Percentiles rank a stretch among this genome's conserved stretches.
phyloP scores from a whole-genome alignment of 2,329 filamentous ascomycete genomes.

The Microdochium paspali region DNA sequence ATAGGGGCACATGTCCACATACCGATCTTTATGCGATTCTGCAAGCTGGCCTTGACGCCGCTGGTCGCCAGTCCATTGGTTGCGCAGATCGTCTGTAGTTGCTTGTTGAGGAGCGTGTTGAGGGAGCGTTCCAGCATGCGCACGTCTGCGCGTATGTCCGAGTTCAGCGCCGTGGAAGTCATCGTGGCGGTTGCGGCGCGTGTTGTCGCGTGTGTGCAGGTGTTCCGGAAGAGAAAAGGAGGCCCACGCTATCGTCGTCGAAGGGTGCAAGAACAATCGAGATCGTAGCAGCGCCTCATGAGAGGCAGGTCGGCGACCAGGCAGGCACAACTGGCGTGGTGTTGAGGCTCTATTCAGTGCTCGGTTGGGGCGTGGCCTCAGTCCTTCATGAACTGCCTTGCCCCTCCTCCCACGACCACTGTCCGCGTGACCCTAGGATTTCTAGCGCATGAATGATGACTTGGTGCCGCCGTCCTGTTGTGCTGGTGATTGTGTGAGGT shows the following conservation, averaged over 20 bases:
- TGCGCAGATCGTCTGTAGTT: constrained; percentile 69
- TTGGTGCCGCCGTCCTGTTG: not conserved
- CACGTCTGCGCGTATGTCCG: constrained; percentile 19
- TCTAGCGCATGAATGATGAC: not conserved
- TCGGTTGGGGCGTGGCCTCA: too few relatives aligned
- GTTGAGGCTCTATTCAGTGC: not conserved
- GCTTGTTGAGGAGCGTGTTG: constrained; percentile 41
- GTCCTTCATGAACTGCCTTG: not conserved
- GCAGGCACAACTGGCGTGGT: not conserved
- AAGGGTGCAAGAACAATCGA: not conserved
- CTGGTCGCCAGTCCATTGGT: constrained; percentile 66
- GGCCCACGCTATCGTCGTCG: not conserved
- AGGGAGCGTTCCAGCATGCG: constrained; percentile 33
- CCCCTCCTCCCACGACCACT: not conserved
- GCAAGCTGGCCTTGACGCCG: constrained; percentile 78
- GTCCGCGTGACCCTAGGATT: not conserved
- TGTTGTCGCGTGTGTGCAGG: too few relatives aligned
- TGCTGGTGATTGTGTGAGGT: not conserved
- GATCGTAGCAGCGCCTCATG: not conserved
- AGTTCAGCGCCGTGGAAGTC: constrained; percentile 10
- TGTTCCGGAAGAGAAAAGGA: too few relatives aligned
- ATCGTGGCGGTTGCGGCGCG: constrained; percentile 5
- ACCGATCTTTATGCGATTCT: constrained; percentile 71
- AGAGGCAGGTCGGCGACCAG: not conserved
- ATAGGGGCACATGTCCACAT: constrained; percentile 27